Evolutionary conservation across 495 filamentous ascomycete genomes (phyloP), one percentile per base, ranked within the genome.

Genomic region (Usnea hakonensis): DNA sequence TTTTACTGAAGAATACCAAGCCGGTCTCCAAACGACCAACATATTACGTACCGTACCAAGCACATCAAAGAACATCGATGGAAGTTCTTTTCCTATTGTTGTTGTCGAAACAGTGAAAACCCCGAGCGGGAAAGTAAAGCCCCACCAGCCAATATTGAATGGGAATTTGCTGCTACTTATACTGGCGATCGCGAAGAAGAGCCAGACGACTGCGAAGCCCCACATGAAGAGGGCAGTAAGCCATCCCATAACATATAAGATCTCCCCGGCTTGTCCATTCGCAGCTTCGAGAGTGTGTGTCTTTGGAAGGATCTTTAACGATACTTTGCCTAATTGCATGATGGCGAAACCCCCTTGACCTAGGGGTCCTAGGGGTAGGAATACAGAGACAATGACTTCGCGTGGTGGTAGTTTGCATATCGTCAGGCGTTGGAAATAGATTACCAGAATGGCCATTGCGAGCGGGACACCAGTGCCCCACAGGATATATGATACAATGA

Each of bases 131-230:
- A 87, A 88, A 2, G 77, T 83, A 56, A 87, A 86, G 5, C 79
- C 80, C 85, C 85, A 88, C 84, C 84, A 87, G 1, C 84, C 85
- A 67, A 86, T 81, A 58, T 86, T 87, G 69, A 87, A 87, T 0
- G 85, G 83, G 55, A 87, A 86, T 16, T 64, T 76, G 55, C 67
- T 74, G 13, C 71, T 67, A 9, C 57, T 67, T 38, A 83, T 77
- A 35, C 67, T 77, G 8, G 73, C 69, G 3, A 72, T 59, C 11
- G 84, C 86, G 57, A 87, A 81, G 66, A 83, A 79, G 1, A 87
- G 71, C 85, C 86, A 88, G 0, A 85, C 77, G 2, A 87, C 68
- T 0, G 72, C 83, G 65, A 85, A 85, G 0, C 79, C 76, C 86
- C 85, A 87, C 55, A 88, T 64, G 23, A 85, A 74, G 19, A 86